These are phyloP conservation scores for Casuarina equisetifolia DNA, from an alignment of 306 rosid genomes.

Conservation along the genomic window DNA sequence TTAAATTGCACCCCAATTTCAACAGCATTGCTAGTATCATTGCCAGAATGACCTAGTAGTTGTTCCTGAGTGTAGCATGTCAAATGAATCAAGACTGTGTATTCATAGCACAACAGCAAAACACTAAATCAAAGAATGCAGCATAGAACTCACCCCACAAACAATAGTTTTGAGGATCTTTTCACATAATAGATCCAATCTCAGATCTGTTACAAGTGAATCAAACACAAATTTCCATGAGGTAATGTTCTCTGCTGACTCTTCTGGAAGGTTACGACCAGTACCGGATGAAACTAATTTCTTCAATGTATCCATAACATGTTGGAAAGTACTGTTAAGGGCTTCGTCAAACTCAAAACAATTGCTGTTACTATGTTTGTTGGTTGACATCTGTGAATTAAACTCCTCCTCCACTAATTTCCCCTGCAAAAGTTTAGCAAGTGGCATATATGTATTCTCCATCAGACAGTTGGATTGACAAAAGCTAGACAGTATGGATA, in stretches of 20 bases:
- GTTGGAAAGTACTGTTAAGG: constrained; percentile 42
- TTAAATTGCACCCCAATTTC: constrained; percentile 47
- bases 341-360: constrained; percentile 43
- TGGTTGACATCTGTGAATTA: constrained; percentile 17
- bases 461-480: constrained; percentile 4
- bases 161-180: constrained; percentile 46
- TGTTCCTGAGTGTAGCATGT: constrained; percentile 53
- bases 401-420: constrained; percentile 57
- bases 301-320: constrained; percentile 45
- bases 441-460: constrained; percentile 5
- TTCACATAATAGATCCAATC: constrained; percentile 51
- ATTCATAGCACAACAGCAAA: constrained; percentile 1
- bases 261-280: constrained; percentile 36
- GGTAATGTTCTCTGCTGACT: constrained; percentile 40
- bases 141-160: constrained; percentile 56
- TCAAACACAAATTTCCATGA: constrained; percentile 56
- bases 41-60: constrained; percentile 40
- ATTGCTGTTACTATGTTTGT: background rate
- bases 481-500: background rate
- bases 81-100: constrained; percentile 22
- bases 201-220: constrained; percentile 44
- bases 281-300: constrained; percentile 37
- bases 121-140: constrained; percentile 6
- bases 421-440: constrained; percentile 44
- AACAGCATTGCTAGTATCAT: constrained; percentile 15